A percentile compares a stretch with the other conserved stretches of the same genome.
These are phyloP conservation scores for Przewalskia tangutica DNA, from an alignment of 257 asterid species.

Conservation along the genomic window DNA sequence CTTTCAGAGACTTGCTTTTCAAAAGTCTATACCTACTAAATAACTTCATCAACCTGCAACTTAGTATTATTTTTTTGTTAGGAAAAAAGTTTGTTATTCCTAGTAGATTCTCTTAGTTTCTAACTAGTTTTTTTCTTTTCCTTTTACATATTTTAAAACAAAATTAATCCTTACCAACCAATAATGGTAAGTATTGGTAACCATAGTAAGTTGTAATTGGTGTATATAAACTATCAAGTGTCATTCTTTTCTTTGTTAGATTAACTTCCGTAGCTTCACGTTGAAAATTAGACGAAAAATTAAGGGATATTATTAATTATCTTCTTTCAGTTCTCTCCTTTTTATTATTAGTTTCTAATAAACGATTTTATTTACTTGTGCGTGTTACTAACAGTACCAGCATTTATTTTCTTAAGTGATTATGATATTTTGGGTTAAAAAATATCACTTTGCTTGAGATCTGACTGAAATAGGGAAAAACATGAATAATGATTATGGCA, in stretches of 20 bases:
- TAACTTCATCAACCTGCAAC: constrained; percentile 1
- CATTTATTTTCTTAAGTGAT: too few relatives aligned
- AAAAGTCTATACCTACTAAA: constrained; percentile 7
- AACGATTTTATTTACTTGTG: not conserved
- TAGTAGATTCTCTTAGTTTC: not conserved
- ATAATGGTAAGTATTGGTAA: not conserved
- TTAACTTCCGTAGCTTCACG: not conserved
- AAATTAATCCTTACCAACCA: not conserved
- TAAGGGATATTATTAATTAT: not conserved
- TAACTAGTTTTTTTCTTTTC: too few relatives aligned
- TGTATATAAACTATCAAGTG: not conserved
- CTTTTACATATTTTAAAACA: too few relatives aligned
- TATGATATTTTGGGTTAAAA: too few relatives aligned
- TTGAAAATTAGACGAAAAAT: not conserved
- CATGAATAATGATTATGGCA: too few relatives aligned
- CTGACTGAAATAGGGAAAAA: too few relatives aligned
- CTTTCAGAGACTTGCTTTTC: not conserved
- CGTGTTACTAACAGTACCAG: not conserved
- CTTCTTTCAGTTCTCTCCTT: not conserved
- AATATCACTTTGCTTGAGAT: too few relatives aligned
- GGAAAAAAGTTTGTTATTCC: not conserved
- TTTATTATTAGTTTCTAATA: not conserved
- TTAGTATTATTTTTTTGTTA: not conserved
- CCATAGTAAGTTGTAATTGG: not conserved
- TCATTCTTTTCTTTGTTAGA: not conserved